Evolutionary conservation across 441 rosid species (phyloP).

Genomic region (Euphorbia schlechtendalii): DNA sequence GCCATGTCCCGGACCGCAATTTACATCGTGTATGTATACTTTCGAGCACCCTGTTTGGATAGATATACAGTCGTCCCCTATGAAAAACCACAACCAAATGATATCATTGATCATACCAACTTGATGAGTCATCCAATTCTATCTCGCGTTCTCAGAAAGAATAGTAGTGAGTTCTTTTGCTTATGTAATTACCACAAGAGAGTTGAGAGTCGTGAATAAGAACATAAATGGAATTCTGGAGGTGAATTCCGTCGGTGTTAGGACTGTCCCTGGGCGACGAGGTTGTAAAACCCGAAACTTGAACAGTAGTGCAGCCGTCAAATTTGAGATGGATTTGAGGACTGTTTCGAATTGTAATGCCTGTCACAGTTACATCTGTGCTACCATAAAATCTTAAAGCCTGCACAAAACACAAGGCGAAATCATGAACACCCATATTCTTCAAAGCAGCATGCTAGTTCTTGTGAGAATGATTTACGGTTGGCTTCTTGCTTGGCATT

Average conservation of each 20-base stretch:
- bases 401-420: constrained; percentile 28
- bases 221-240: constrained; percentile 77
- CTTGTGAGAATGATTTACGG: constrained; percentile 43
- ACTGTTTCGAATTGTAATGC: constrained; percentile 82
- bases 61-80: constrained; percentile 88
- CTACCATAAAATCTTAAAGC: constrained; percentile 82
- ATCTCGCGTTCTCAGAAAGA: too few species aligned
- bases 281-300: constrained; percentile 49
- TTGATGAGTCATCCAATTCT: too few species aligned
- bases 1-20: constrained; percentile 90
- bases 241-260: constrained; percentile 86
- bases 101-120: background rate
- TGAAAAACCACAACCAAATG: background rate
- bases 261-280: constrained; percentile 92
- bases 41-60: constrained; percentile 80
- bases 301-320: constrained; percentile 62
- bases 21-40: constrained; percentile 54
- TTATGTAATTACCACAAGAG: constrained; percentile 62
- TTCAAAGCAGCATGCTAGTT: background rate
- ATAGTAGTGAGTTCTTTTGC: too few species aligned
- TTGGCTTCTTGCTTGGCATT: constrained; percentile 82
- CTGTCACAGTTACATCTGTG: constrained; percentile 50
- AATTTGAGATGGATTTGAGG: constrained; percentile 90
- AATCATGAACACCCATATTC: background rate
- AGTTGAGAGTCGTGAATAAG: constrained; percentile 53